Conservation (phyloP, 2,329 filamentous ascomycete species). For the Exserohilum rostratum region DNA sequence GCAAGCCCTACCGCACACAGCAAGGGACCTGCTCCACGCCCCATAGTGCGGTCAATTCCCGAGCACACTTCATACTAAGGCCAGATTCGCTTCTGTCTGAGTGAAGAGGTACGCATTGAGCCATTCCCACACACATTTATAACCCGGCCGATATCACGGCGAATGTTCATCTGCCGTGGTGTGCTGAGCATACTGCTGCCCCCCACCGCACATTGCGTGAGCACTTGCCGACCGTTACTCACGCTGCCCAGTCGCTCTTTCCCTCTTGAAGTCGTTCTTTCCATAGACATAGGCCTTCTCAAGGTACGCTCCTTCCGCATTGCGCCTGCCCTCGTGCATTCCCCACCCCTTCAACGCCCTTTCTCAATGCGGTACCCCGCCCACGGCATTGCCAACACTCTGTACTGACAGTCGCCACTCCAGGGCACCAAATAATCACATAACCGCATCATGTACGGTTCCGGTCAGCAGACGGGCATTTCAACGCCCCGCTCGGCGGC, state of each 20-base stretch:
- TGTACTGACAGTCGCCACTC: constrained; percentile 18
- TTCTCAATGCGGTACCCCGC: background rate
- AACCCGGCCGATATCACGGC: background rate
- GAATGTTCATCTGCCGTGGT: background rate
- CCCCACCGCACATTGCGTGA: constrained; percentile 15
- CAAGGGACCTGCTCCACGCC: constrained; percentile 42
- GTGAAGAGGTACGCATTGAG: constrained; percentile 27
- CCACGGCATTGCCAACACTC: background rate
- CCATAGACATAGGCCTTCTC: constrained; percentile 17
- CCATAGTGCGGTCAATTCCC: constrained; percentile 42
- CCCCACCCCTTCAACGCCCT: background rate
- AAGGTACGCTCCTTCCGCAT: constrained; percentile 21
- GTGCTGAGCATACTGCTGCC: constrained; percentile 10
- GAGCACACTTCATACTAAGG: constrained; percentile 23
- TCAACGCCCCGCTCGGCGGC: constrained; percentile 94
- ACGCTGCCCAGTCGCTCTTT: constrained; percentile 26
- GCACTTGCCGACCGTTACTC: constrained; percentile 19
- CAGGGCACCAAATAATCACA: constrained; percentile 9
- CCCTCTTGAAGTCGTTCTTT: constrained; percentile 27
- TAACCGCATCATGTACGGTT: constrained; percentile 71
- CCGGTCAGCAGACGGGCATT: constrained; percentile 91
- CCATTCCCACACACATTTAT: constrained; percentile 21
- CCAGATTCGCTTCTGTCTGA: constrained; percentile 47
- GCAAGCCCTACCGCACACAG: constrained; percentile 23
- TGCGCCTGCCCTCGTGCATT: constrained; percentile 3